phyloP scores from a whole-genome alignment of 1,284 basidiomycete species.

The Cutaneotrichosporon sp. region DNA sequence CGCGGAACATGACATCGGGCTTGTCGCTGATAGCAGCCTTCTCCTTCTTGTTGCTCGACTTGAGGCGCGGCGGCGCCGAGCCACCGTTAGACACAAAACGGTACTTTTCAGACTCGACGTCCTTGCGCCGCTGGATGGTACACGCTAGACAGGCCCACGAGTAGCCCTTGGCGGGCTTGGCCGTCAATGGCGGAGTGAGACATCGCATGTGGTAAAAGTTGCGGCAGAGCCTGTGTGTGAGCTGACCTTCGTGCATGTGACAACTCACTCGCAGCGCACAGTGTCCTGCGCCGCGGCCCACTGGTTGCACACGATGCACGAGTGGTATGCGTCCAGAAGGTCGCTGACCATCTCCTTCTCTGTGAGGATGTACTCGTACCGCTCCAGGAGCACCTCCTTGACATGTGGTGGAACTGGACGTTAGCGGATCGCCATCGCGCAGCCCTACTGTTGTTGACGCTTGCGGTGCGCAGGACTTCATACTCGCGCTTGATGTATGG shows the following conservation, averaged over 20 bases:
- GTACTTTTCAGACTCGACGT: constrained; percentile 66
- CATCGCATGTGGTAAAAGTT: constrained; percentile 93
- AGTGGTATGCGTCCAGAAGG: constrained; percentile 76
- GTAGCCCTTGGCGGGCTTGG: constrained; percentile 93
- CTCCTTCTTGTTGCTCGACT: constrained; percentile 60
- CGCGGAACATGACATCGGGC: constrained; percentile 62
- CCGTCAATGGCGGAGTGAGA: constrained; percentile 84
- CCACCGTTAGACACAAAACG: constrained; percentile 54
- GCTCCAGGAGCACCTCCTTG: constrained; percentile 64
- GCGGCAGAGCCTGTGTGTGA: constrained; percentile 62
- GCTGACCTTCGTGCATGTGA: neutral
- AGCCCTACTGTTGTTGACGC: constrained; percentile 83
- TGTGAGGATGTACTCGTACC: constrained; percentile 92
- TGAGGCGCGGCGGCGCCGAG: constrained; percentile 50
- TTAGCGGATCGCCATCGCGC: no score
- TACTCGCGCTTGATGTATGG: constrained; percentile 98
- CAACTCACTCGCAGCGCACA: constrained; percentile 72
- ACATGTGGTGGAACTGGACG: constrained; percentile 71
- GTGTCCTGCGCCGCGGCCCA: constrained; percentile 77
- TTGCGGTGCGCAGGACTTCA: constrained; percentile 82
- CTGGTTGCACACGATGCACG: constrained; percentile 75
- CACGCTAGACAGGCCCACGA: constrained; percentile 97
- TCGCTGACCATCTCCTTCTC: constrained; percentile 89
- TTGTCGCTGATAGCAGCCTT: constrained; percentile 55
- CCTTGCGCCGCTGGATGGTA: constrained; percentile 77